A percentile compares a stretch with the other conserved stretches of the same genome.
These are phyloP conservation scores for Saturnispora ahearnii DNA, from an alignment of 805 yeast genomes.

Conservation along the genomic window DNA sequence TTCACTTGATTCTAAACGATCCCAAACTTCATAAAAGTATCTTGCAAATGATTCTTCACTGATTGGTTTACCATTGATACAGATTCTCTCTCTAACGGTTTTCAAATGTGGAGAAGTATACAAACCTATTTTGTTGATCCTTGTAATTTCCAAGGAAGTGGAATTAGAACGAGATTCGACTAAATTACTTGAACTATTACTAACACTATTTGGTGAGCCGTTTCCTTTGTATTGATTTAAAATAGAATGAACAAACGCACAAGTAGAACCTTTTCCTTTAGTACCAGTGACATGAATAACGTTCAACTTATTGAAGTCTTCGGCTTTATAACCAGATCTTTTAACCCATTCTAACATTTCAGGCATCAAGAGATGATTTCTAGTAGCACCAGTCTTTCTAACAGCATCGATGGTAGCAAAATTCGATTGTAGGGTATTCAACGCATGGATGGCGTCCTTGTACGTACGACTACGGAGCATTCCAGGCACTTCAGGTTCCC, in stretches of 20 bases:
- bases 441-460: constrained; percentile 70
- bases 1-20: constrained; percentile 43
- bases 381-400: constrained; percentile 53
- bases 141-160: constrained; percentile 10
- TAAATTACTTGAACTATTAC: not conserved
- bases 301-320: constrained; percentile 65
- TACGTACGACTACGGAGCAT: constrained; percentile 26
- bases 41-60: constrained; percentile 71
- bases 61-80: constrained; percentile 80
- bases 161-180: constrained; percentile 6
- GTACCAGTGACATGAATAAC: constrained; percentile 94
- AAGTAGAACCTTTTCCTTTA: constrained; percentile 96
- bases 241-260: constrained; percentile 86
- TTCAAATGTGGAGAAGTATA: constrained; percentile 94
- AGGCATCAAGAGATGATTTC: constrained; percentile 61
- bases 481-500: constrained; percentile 1
- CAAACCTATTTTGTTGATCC: constrained; percentile 66
- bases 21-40: constrained; percentile 95
- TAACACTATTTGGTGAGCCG: not conserved
- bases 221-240: constrained; percentile 48
- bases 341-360: constrained; percentile 82
- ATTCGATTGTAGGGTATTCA: constrained; percentile 85
- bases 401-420: constrained; percentile 82
- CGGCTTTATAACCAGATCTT: constrained; percentile 55
- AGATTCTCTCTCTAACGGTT: constrained; percentile 84